Conservation (phyloP, 305 asterid genomes). For the Plantago coronopus region DNA sequence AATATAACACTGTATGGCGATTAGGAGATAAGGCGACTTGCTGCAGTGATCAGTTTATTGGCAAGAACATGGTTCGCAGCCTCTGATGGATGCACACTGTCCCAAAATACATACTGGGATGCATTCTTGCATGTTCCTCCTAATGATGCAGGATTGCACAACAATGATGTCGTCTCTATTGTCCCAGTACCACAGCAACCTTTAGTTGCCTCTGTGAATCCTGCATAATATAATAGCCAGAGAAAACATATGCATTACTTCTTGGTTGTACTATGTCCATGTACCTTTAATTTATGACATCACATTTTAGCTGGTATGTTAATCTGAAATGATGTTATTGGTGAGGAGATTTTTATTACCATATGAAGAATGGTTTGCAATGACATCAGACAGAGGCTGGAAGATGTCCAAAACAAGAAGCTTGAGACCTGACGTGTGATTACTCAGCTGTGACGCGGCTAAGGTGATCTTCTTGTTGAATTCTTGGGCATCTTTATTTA, state of each 20-base stretch:
- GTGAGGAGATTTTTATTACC: conserved; percentile 34
- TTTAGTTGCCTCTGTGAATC: conserved; percentile 67
- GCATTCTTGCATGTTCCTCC: conserved; percentile 81
- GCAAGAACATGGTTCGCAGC: conserved; percentile 68
- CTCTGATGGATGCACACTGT: conserved; percentile 73
- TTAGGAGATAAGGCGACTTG: conserved; percentile 62
- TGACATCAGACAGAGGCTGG: conserved; percentile 57
- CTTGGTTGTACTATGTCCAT: background rate
- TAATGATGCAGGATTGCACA: conserved; percentile 59
- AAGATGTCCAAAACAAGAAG: conserved; percentile 75
- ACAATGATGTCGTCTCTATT: conserved; percentile 59
- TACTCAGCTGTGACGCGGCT: conserved; percentile 50
- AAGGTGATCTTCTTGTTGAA: conserved; percentile 61
- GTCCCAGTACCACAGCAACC: conserved; percentile 88
- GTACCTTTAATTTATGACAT: no score
- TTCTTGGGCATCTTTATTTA: conserved; percentile 59
- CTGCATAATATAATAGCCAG: conserved; percentile 26
- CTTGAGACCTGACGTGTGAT: conserved; percentile 53
- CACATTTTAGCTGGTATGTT: no score
- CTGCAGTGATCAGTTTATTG: conserved; percentile 52
- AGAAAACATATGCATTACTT: background rate
- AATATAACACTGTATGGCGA: conserved; percentile 2
- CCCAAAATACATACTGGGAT: conserved; percentile 67
- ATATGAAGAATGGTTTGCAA: conserved; percentile 43
- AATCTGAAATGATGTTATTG: no score